phyloP scores from a whole-genome alignment of 805 yeast species.

The Wickerhamiella siamensis region DNA sequence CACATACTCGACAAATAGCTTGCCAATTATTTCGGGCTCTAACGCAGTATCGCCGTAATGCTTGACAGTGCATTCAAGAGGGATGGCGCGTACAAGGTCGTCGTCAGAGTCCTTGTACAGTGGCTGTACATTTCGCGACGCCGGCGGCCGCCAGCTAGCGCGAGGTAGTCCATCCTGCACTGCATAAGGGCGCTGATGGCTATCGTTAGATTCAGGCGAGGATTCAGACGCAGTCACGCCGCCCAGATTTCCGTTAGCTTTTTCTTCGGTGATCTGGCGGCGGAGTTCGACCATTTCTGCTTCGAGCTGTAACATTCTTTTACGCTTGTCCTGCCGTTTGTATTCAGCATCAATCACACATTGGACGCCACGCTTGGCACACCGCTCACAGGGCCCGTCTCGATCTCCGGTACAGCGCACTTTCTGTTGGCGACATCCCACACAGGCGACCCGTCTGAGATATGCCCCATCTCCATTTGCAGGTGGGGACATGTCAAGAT shows the following conservation, averaged over 20 bases:
- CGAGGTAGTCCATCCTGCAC: not conserved
- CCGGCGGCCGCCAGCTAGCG: not conserved
- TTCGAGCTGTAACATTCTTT: slow-evolving; percentile 38
- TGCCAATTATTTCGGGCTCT: slow-evolving; percentile 29
- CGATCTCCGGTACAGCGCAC: slow-evolving; percentile 29
- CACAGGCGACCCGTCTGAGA: slow-evolving; percentile 48
- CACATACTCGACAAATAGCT: slow-evolving; percentile 55
- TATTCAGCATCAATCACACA: slow-evolving; percentile 71
- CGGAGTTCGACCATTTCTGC: slow-evolving; percentile 60
- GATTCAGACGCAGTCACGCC: not conserved
- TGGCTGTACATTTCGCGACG: not conserved
- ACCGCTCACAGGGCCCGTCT: slow-evolving; percentile 64
- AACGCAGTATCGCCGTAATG: not conserved
- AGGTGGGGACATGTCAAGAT: too few relatives aligned
- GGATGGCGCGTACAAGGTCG: not conserved
- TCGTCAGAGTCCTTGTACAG: not conserved
- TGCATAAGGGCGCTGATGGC: not conserved
- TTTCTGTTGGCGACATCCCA: slow-evolving; percentile 92
- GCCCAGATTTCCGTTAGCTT: not conserved
- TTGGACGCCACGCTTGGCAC: slow-evolving; percentile 49
- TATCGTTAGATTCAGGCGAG: not conserved
- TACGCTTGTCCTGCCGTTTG: slow-evolving; percentile 77
- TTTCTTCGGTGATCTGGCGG: slow-evolving; percentile 20
- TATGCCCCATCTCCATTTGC: too few relatives aligned
- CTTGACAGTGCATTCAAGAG: not conserved